Evolutionary conservation across 176 grass and related monocot species (phyloP), one percentile per base, ranked within the genome.

Genomic region (Themeda triandra): DNA sequence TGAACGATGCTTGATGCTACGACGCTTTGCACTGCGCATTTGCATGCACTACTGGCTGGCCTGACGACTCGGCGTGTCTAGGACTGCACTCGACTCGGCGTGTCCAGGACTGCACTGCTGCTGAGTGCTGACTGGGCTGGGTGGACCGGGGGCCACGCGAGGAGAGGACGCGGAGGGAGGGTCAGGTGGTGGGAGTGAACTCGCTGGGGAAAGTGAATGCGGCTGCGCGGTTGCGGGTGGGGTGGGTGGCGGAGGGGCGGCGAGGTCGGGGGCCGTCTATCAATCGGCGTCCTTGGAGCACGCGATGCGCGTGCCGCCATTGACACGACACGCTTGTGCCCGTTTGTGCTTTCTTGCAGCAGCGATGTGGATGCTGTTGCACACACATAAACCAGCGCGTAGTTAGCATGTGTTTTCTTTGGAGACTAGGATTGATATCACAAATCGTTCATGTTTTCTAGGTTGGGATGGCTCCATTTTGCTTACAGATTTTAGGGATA

Each of bases 211-310:
- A 71, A 85, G 66, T 86, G 76, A 64, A 64, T 65, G 76, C 75
- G 75, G 27, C 23, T 27, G 66, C 67, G 36, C 80, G 36, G 80
- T 13, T 60, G 80, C 15, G 80, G 68, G 67, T 79, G 63, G 73
- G 62, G 59, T 37, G 32, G 71, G 19, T 77, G 48, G 28, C 13
- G 41, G 10, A 13, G 41, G 41, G 45, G 45, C 4, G 45, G 45
- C 4, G 31, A 27, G 31, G 21, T 29, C 25, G 41, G 25, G 25
- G 30, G 14, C 29, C 11, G 7, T 30, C 42, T 9, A 46, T 46
- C 24, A 18, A 6, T 49, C 71, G 25, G 42, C 1, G 71, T 17
- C 25, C 15, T 18, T 28, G 71, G 71, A 46, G 71, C 56, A 60
- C n/a, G 56, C 56, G 56, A 12, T 60, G 23, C 11, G 56, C 56